phyloP scores from a whole-genome alignment of 2,329 filamentous ascomycete species.

The Geoglossum cookeanum region DNA sequence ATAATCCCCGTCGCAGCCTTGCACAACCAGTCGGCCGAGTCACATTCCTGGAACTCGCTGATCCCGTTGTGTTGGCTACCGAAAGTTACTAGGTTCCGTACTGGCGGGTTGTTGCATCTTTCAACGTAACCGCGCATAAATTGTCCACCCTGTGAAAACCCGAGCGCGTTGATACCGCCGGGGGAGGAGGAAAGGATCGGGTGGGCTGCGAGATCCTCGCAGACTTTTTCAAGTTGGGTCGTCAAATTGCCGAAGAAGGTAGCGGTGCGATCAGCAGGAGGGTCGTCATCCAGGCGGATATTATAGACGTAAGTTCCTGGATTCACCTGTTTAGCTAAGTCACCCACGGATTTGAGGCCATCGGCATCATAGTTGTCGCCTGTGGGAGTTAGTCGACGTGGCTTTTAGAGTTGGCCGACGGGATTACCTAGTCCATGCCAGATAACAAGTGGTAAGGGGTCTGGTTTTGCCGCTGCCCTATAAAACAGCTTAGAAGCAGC shows the following conservation, averaged over 20 bases:
- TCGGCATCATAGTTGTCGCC: constrained; percentile 49
- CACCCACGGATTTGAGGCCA: constrained; percentile 50
- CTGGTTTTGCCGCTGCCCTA: neutral
- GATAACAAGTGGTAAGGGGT: constrained; percentile 68
- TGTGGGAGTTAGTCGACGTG: neutral
- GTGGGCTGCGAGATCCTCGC: constrained; percentile 54
- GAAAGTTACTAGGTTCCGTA: constrained; percentile 69
- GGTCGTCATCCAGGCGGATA: constrained; percentile 49
- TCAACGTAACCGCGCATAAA: constrained; percentile 86
- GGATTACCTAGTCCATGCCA: constrained; percentile 64
- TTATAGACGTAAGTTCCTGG: constrained; percentile 74
- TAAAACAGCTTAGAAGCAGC: neutral
- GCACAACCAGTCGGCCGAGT: constrained; percentile 56
- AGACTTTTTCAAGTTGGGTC: constrained; percentile 56
- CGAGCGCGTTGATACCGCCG: constrained; percentile 63
- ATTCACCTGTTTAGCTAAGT: constrained; percentile 52
- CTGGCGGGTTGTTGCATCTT: constrained; percentile 58
- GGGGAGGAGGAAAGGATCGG: constrained; percentile 66
- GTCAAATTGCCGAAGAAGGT: constrained; percentile 87
- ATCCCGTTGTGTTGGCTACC: constrained; percentile 91
- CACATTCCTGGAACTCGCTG: constrained; percentile 58
- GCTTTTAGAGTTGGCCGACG: neutral
- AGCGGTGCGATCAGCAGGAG: constrained; percentile 52
- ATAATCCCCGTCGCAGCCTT: constrained; percentile 61
- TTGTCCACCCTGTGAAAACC: constrained; percentile 89